These are phyloP conservation scores for Royoungia palumana DNA, from an alignment of 768 basidiomycete species.

Conservation along the genomic window DNA sequence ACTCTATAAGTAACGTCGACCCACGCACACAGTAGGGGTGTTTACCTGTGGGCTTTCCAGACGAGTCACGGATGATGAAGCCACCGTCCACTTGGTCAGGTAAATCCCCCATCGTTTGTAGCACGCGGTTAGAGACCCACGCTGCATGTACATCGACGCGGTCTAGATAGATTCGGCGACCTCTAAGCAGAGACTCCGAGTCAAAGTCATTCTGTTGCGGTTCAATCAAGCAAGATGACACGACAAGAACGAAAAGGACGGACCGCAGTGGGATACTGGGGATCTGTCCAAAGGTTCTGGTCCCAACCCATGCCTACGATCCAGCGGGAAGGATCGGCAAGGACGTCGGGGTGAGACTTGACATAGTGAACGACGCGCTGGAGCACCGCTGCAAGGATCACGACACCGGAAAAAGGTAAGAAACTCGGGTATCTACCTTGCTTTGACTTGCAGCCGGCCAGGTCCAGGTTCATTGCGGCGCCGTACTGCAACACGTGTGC, in stretches of 20 bases:
- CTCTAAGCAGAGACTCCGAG: constrained; percentile 59
- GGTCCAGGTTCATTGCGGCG: constrained; percentile 57
- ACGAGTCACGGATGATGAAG: constrained; percentile 57
- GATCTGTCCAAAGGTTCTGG: constrained; percentile 71
- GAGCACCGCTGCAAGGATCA: constrained; percentile 36
- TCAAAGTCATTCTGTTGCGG: constrained; percentile 66
- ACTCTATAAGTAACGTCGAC: background rate
- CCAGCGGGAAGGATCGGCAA: constrained; percentile 57
- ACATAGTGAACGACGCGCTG: constrained; percentile 59
- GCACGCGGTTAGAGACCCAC: constrained; percentile 79
- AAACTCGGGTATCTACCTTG: constrained; percentile 41
- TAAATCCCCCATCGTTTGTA: constrained; percentile 59
- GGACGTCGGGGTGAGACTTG: constrained; percentile 51
- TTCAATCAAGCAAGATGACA: background rate
- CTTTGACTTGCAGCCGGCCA: constrained; percentile 56
- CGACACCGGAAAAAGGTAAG: too few relatives aligned
- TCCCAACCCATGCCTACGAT: constrained; percentile 93
- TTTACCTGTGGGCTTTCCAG: constrained; percentile 68
- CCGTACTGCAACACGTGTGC: constrained; percentile 78
- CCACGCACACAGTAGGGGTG: background rate
- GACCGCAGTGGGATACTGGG: constrained; percentile 72
- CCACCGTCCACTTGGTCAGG: constrained; percentile 71
- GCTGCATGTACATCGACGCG: constrained; percentile 83
- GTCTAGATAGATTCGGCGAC: constrained; percentile 66
- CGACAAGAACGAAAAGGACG: constrained; percentile 22